Percentiles rank a stretch among this genome's conserved stretches.
These are phyloP conservation scores for Blastobotrys elegans DNA, from an alignment of 1,139 yeast genomes.

Conservation along the genomic window DNA sequence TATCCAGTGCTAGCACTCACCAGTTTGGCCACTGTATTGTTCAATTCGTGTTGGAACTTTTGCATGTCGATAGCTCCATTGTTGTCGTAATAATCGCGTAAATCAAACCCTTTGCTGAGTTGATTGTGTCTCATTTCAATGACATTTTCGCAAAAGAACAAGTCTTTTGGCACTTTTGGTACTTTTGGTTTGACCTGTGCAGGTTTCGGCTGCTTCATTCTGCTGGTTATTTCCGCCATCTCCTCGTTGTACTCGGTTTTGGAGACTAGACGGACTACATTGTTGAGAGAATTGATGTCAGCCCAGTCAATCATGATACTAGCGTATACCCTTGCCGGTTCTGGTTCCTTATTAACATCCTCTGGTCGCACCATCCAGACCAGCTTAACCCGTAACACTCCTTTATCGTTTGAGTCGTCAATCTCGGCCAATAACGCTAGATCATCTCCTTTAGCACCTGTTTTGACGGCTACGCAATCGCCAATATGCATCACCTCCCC, in stretches of 20 bases:
- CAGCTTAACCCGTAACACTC: neutral
- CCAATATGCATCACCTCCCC: slow-evolving; percentile 1
- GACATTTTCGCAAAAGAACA: neutral
- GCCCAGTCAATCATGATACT: slow-evolving; percentile 2
- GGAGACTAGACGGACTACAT: neutral
- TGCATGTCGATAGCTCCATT: neutral
- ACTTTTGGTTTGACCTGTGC: neutral
- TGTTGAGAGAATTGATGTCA: neutral
- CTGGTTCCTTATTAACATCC: neutral
- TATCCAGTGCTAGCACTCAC: too few relatives aligned
- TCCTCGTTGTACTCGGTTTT: neutral
- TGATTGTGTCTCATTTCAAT: neutral
- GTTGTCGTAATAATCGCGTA: neutral
- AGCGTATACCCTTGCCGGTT: neutral
- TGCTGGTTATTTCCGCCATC: neutral
- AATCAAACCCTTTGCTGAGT: neutral
- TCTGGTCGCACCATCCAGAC: neutral
- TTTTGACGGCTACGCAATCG: neutral
- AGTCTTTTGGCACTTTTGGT: neutral
- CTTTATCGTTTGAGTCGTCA: neutral
- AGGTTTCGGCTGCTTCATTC: neutral
- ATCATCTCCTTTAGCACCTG: neutral
- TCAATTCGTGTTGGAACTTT: neutral
- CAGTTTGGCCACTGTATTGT: neutral
- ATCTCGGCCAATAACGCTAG: slow-evolving; percentile 1